Evolutionary conservation across 2,329 filamentous ascomycete genomes (phyloP), one percentile per base, ranked within the genome.

Genomic region (Fusarium sp.): DNA sequence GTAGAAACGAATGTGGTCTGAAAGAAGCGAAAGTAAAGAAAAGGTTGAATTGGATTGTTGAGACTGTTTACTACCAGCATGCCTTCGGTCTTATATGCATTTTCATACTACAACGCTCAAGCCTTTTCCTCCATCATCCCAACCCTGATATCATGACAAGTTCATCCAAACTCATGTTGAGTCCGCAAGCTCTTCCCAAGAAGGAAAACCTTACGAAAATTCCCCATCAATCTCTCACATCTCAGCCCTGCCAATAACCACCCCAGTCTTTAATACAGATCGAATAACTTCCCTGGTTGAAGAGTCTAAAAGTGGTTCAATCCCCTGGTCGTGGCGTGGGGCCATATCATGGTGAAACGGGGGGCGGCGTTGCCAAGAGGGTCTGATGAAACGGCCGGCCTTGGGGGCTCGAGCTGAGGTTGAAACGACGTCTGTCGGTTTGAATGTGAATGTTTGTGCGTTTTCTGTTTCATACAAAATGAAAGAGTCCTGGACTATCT

Each of bases 161-260:
- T 27, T 72, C 69, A 71, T 43, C 52, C 20, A 60, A 60, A 58
- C 29, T 31, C 39, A 31, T 50, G 9, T 43, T 31, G n/a, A 72
- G 60, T 22, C 24, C 74, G 74, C 74, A 76, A 76, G 41, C 33
- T 48, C 50, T 66, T 71, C 74, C 74, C 33, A 58, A 73, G 43
- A 65, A 24, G 69, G 74, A 59, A 72, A 76, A 35, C 37, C 16
- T 61, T 64, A 62, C 73, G 73, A 65, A 35, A 33, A 35, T 10
- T 22, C 29, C 33, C 43, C 50, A 64, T 68, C 52, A 75, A 65
- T 56, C 54, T 41, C 54, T 29, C 41, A 74, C 68, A 54, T 20
- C 52, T 57, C 66, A 43, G 71, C 61, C 33, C 29, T 74, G 58
- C 58, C 71, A 50, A 16, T 24, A 31, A 37, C 22, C 16, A 37